phyloP scores from a whole-genome alignment of 306 rosid genomes.

The Calophaca sinica region DNA sequence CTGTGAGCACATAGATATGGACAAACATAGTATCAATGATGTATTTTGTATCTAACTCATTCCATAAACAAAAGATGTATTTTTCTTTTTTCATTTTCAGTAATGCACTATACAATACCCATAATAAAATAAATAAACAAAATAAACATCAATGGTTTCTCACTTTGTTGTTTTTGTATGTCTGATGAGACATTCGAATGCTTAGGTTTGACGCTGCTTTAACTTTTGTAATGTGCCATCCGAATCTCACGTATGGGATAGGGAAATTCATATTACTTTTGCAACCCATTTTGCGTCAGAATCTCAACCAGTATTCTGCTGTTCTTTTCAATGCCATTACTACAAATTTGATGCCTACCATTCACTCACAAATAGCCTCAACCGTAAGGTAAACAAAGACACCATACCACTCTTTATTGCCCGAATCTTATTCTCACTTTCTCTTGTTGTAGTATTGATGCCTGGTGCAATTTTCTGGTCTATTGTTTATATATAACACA shows the following conservation, averaged over 20 bases:
- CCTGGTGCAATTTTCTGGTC: constrained; percentile 6
- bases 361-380: constrained; percentile 19
- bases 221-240: constrained; percentile 6
- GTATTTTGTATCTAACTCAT: constrained; percentile 20
- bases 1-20: constrained; percentile 22
- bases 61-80: background rate
- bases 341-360: constrained; percentile 35
- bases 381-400: constrained; percentile 16
- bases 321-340: constrained; percentile 15
- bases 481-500: constrained; percentile 19
- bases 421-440: constrained; percentile 63
- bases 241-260: constrained; percentile 8
- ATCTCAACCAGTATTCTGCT: background rate
- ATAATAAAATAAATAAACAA: background rate
- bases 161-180: background rate
- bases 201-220: constrained; percentile 36
- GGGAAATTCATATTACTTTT: constrained; percentile 8
- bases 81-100: background rate
- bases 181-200: constrained; percentile 9
- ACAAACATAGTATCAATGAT: constrained; percentile 33
- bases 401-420: constrained; percentile 49
- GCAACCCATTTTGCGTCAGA: constrained; percentile 28
- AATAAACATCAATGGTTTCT: background rate
- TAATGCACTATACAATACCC: background rate
- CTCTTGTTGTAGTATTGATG: background rate